Evolutionary conservation across 83 land plant species (phyloP), one percentile per base, ranked within the genome.

Genomic region (Isoetes engelmannii): DNA sequence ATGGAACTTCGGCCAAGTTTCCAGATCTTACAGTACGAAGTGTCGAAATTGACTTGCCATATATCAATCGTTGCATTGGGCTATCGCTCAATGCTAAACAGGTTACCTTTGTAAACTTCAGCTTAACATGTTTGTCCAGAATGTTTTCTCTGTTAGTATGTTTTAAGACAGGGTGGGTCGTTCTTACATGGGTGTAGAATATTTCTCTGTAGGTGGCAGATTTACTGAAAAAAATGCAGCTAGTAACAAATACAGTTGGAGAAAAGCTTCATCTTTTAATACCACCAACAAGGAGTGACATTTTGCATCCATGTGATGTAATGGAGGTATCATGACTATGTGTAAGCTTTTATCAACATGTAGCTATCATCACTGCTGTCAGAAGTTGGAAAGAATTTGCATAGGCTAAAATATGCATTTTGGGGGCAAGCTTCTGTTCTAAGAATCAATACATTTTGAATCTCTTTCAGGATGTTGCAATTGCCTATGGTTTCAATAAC

Each of bases 251-350:
- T 17, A 50, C 6, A 10, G 80, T 79, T 69, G 81, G 73, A 18
- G 44, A 71, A 7, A 72, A 21, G 43, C 73, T 93, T 13, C 57
- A 13, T 54, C 80, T 91, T 4, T 79, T 78, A 13, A 92, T 87
- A 6, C 99, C 99, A 59, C 97, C 97, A 7, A 95, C 97, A 7
- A 86, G 99, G 78, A 91, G 97, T 82, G 99, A 95, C 55, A 61
- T 95, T 61, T 80, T 95, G 61, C 97, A 95, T 73, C 74, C 97
- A 17, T 87, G 97, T 72, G 99, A 95, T 84, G 83, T 95, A 19
- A 83, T 84, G 80, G 99, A 95, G 97, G 99, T 91, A 77, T 44
- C 13, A 60, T 10, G 12, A 55, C 37, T 28, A 28, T 28, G 37
- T 28, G 37, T 28, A 28, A 28, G 37, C 37, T 28, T 28, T 28